Conservation (phyloP, 495 filamentous ascomycete species). For the Aspergillus carlsbadensis region DNA sequence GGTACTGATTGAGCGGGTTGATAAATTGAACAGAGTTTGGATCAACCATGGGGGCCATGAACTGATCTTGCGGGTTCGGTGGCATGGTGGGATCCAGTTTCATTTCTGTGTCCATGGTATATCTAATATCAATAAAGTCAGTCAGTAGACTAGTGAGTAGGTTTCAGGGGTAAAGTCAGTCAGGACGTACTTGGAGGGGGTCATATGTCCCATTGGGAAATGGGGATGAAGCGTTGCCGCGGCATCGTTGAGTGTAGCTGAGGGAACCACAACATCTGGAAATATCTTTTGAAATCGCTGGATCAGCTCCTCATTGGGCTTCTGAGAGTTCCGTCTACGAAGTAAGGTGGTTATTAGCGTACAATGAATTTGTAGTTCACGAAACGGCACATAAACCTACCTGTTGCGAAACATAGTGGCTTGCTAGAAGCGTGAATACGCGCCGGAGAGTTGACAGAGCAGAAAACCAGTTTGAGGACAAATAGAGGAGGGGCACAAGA, state of each 20-base stretch:
- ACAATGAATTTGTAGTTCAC: conserved; percentile 2
- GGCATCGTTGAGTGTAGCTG: conserved; percentile 13
- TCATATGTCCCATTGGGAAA: conserved; percentile 17
- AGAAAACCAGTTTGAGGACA: not conserved
- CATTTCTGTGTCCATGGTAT: conserved; percentile 51
- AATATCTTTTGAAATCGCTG: conserved; percentile 80
- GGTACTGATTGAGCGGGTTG: conserved; percentile 72
- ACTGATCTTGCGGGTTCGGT: conserved; percentile 74
- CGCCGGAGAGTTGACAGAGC: not conserved
- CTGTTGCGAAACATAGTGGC: conserved; percentile 44
- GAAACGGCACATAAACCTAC: conserved; percentile 22
- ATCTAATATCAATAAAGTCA: conserved; percentile 25
- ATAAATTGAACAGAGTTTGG: conserved; percentile 78
- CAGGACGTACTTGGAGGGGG: conserved; percentile 28
- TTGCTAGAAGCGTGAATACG: conserved; percentile 5
- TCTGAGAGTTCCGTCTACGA: conserved; percentile 75
- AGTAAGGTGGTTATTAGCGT: no score
- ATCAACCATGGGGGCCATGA: conserved; percentile 85
- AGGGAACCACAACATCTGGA: conserved; percentile 55
- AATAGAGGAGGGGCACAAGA: not conserved
- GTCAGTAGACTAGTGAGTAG: no score
- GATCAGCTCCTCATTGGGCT: conserved; percentile 82
- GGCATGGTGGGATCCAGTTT: conserved; percentile 77
- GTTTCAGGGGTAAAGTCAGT: no score
- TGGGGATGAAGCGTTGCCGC: not conserved